Evolutionary conservation across 2,329 filamentous ascomycete genomes (phyloP).

Genomic region (Claviceps africana): DNA sequence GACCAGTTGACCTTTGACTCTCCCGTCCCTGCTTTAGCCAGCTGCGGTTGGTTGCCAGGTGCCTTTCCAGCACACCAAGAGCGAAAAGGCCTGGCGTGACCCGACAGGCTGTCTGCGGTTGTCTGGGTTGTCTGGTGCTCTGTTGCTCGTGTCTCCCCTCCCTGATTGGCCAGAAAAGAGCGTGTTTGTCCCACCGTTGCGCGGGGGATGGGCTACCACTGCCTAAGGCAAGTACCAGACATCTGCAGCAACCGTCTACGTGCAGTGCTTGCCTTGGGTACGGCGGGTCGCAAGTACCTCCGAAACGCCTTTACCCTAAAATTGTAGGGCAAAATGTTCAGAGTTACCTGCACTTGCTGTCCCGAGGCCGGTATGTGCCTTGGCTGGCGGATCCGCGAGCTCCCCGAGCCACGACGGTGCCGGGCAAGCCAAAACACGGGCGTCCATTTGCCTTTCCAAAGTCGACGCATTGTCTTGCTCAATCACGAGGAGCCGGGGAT

Average conservation of each 20-base stretch:
- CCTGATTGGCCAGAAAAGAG: constrained; percentile 2
- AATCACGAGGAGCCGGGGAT: not conserved
- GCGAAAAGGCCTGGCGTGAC: not conserved
- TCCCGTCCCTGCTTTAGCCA: not conserved
- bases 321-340: too few relatives aligned
- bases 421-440: not conserved
- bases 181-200: constrained; percentile 8
- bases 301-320: too few relatives aligned
- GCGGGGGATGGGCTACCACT: constrained; percentile 1
- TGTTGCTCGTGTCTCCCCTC: not conserved
- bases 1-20: not conserved
- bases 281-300: too few relatives aligned
- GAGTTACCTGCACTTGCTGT: too few relatives aligned
- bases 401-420: too few relatives aligned
- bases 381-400: too few relatives aligned
- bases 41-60: constrained; percentile 7
- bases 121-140: not conserved
- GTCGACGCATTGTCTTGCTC: not conserved
- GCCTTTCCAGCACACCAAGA: not conserved
- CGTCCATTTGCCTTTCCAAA: not conserved
- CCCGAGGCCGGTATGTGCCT: too few relatives aligned
- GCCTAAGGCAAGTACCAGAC: too few relatives aligned
- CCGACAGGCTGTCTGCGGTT: not conserved
- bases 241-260: too few relatives aligned
- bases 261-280: not conserved